Percentiles rank a stretch among this genome's conserved stretches.
phyloP scores from a whole-genome alignment of 768 basidiomycete genomes.

The Sarcomyxa edulis region DNA sequence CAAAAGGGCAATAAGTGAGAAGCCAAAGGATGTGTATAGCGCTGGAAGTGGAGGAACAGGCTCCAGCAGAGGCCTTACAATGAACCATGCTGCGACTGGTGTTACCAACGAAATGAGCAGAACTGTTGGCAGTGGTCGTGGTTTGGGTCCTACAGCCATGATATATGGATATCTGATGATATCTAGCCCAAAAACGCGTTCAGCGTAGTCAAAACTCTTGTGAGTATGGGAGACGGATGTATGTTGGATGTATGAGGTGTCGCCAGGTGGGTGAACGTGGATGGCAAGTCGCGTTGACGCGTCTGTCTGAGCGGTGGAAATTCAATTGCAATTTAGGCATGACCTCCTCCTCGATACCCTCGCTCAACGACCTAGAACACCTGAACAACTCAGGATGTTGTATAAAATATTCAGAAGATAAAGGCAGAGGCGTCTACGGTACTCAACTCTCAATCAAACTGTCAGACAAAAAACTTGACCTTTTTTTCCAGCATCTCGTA shows the following conservation, averaged over 20 bases:
- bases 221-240: too few relatives aligned
- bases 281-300: too few relatives aligned
- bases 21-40: conserved; percentile 75
- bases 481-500: conserved; percentile 38
- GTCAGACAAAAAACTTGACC: too few relatives aligned
- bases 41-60: conserved; percentile 67
- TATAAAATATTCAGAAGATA: conserved; percentile 37
- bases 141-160: conserved; percentile 20
- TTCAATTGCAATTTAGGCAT: too few relatives aligned
- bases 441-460: conserved; percentile 7
- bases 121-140: conserved; percentile 47
- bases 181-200: too few relatives aligned
- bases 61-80: conserved; percentile 65
- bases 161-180: too few relatives aligned
- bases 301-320: too few relatives aligned
- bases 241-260: too few relatives aligned
- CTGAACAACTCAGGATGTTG: conserved; percentile 45
- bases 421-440: conserved; percentile 68
- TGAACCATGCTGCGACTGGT: conserved; percentile 72
- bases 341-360: conserved; percentile 11
- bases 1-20: conserved; percentile 79
- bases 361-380: conserved; percentile 19
- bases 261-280: conserved; percentile 1
- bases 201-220: too few relatives aligned
- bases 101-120: conserved; percentile 53